These are phyloP conservation scores for Penicillium bialowiezense DNA, from an alignment of 495 filamentous ascomycete genomes.

Conservation along the genomic window DNA sequence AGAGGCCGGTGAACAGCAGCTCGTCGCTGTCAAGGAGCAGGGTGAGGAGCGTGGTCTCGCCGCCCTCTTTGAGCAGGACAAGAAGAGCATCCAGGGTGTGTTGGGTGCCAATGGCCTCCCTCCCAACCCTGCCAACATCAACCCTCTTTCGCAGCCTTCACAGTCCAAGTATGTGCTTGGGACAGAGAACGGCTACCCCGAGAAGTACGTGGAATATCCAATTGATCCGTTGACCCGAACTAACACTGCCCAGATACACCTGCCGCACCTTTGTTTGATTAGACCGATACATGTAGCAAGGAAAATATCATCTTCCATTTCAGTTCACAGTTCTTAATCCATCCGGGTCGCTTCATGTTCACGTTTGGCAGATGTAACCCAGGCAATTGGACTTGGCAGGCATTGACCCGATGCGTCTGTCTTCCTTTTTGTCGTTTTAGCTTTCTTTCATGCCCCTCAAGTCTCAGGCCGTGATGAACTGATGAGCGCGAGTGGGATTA, in stretches of 20 bases:
- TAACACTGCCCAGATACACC: constrained; percentile 44
- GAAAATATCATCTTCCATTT: constrained; percentile 3
- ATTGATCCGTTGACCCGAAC: neutral
- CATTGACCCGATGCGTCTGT: too few species aligned
- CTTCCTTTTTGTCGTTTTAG: too few species aligned
- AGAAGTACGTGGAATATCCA: constrained; percentile 37
- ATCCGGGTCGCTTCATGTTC: neutral
- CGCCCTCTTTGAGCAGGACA: constrained; percentile 68
- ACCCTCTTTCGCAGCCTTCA: constrained; percentile 20
- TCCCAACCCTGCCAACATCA: constrained; percentile 71
- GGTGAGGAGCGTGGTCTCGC: constrained; percentile 69
- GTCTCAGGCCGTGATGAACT: too few species aligned
- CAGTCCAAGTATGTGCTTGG: constrained; percentile 45
- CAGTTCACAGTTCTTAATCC: neutral
- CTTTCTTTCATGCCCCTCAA: too few species aligned
- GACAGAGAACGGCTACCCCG: constrained; percentile 47
- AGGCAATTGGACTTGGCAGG: too few species aligned
- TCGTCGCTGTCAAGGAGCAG: constrained; percentile 76
- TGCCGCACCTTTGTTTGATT: constrained; percentile 52
- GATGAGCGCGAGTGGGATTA: too few species aligned
- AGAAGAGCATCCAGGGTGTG: constrained; percentile 59
- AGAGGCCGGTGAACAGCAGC: constrained; percentile 74
- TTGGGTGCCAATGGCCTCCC: constrained; percentile 74
- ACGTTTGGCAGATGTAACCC: too few species aligned
- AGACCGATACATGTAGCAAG: constrained; percentile 5